Conservation (phyloP, 495 filamentous ascomycete genomes). For the Jackrogersella multiformis region DNA sequence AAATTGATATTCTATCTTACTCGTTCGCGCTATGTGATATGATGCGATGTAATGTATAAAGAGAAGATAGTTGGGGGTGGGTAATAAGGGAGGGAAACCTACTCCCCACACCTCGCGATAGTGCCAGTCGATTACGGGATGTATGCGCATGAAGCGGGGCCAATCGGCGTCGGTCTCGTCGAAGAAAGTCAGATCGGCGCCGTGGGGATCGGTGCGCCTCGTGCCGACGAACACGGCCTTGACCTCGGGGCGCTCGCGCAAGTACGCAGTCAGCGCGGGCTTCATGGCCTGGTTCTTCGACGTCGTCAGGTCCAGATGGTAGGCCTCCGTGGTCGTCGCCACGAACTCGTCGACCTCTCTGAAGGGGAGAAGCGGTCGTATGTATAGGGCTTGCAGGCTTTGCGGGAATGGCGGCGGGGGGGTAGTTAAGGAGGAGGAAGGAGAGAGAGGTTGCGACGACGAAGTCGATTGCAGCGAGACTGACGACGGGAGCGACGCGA, state of each 20-base stretch:
- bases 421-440: not conserved
- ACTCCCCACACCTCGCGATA: conserved; percentile 94
- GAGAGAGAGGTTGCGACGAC: conserved; percentile 12
- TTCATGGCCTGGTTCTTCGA: conserved; percentile 83
- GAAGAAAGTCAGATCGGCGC: conserved; percentile 77
- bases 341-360: conserved; percentile 87
- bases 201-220: conserved; percentile 90
- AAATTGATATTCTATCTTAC: conserved; percentile 26
- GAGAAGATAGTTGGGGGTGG: too few relatives aligned
- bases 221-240: conserved; percentile 94
- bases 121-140: conserved; percentile 97
- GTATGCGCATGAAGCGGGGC: conserved; percentile 91
- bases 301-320: conserved; percentile 78
- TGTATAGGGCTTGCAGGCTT: conserved; percentile 84
- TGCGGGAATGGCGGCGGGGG: conserved; percentile 43
- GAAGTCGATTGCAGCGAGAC: conserved; percentile 36
- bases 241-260: conserved; percentile 67
- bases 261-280: conserved; percentile 78
- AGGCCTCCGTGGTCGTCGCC: conserved; percentile 63
- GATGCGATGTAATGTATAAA: not conserved
- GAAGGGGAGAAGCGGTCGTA: conserved; percentile 83
- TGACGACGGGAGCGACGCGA: conserved; percentile 69
- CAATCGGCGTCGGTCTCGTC: conserved; percentile 88
- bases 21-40: too few relatives aligned
- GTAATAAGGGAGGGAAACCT: conserved; percentile 50